Conservation (phyloP, 2,329 filamentous ascomycete genomes). For the Ascochyta rabiei region DNA sequence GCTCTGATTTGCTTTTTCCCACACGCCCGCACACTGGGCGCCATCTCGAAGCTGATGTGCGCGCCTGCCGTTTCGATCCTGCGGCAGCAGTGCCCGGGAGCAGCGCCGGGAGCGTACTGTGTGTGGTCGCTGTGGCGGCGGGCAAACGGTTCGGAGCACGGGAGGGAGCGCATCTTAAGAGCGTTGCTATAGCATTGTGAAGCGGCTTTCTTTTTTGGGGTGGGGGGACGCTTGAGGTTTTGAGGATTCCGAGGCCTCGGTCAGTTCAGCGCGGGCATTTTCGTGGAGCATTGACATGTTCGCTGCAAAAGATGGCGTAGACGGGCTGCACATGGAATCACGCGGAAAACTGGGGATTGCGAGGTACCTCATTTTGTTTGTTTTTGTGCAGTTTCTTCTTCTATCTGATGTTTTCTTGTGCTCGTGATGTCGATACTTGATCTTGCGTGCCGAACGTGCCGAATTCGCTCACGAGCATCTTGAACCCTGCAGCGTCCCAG, state of each 20-base stretch:
- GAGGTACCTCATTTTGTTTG: conserved; percentile 24
- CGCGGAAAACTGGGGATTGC: conserved; percentile 5
- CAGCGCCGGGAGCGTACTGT: background rate
- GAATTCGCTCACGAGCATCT: conserved; percentile 12
- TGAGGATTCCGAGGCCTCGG: conserved; percentile 1
- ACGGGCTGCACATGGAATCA: conserved; percentile 6
- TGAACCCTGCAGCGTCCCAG: conserved; percentile 10
- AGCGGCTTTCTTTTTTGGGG: background rate
- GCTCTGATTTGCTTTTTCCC: conserved; percentile 7
- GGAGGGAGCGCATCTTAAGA: conserved; percentile 4
- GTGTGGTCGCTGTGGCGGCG: conserved; percentile 2
- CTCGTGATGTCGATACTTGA: conserved; percentile 3
- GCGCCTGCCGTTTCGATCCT: conserved; percentile 5
- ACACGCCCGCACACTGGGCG: background rate
- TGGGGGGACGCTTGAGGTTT: background rate
- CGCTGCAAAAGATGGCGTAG: background rate
- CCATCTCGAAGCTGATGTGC: background rate
- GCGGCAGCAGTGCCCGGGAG: background rate
- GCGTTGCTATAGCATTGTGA: background rate
- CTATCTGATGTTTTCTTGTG: conserved; percentile 17
- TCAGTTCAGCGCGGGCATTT: background rate
- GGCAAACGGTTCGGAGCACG: conserved; percentile 8
- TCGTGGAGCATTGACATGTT: background rate
- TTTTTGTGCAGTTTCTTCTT: conserved; percentile 17
- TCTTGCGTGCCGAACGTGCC: conserved; percentile 6